phyloP scores from a whole-genome alignment of 129 eudicot genomes.

The Dittrichia graveolens region DNA sequence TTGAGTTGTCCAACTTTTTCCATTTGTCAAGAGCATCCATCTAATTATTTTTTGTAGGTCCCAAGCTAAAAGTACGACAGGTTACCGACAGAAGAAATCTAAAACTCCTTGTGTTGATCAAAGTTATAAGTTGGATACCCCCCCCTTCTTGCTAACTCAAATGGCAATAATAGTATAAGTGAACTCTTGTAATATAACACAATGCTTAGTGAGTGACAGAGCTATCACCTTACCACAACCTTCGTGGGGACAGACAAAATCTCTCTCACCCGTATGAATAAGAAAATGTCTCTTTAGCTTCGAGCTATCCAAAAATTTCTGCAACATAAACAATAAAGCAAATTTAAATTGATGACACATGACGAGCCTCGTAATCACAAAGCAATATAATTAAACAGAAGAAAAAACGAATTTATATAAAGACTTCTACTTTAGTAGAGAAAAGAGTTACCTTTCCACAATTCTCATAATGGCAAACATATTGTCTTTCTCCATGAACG shows the following conservation, averaged over 20 bases:
- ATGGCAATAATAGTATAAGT: too few relatives aligned
- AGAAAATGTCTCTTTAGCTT: conserved; percentile 92
- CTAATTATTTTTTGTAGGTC: too few relatives aligned
- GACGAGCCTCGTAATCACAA: neutral
- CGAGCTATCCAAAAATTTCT: conserved; percentile 99
- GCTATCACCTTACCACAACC: conserved; percentile 97
- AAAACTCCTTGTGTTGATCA: too few relatives aligned
- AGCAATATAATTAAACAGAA: neutral
- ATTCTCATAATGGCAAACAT: conserved; percentile 80
- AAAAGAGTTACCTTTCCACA: conserved; percentile 82
- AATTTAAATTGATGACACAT: neutral
- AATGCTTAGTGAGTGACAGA: conserved; percentile 6
- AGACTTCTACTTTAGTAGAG: conserved; percentile 35
- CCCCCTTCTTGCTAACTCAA: too few relatives aligned
- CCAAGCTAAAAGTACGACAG: too few relatives aligned
- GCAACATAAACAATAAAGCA: conserved; percentile 54
- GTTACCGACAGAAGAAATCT: too few relatives aligned
- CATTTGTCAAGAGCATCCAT: too few relatives aligned
- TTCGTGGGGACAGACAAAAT: conserved; percentile 90
- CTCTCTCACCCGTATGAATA: conserved; percentile 97
- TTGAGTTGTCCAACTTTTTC: too few relatives aligned
- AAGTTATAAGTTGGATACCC: too few relatives aligned
- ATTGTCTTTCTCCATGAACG: conserved; percentile 93
- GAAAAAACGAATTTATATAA: neutral
- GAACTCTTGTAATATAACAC: neutral